Conservation (phyloP, 2,329 filamentous ascomycete species). For the Stemphylium beticola region DNA sequence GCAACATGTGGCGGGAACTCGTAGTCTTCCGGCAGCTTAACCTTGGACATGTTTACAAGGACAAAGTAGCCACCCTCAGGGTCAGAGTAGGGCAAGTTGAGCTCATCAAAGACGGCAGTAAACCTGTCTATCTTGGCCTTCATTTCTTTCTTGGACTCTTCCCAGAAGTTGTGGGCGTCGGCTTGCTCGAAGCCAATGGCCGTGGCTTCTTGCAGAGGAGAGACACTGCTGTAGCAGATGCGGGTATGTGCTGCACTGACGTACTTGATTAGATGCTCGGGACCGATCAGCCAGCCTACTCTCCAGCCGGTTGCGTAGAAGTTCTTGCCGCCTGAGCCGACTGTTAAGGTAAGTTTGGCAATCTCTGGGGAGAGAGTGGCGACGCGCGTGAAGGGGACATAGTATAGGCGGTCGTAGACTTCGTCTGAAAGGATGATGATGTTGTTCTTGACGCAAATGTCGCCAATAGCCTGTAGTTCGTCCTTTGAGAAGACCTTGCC, state of each 20-base stretch:
- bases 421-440: slow-evolving; percentile 80
- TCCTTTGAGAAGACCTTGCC: slow-evolving; percentile 90
- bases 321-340: slow-evolving; percentile 96
- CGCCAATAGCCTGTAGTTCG: slow-evolving; percentile 83
- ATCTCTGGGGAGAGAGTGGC: slow-evolving; percentile 90
- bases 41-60: slow-evolving; percentile 88
- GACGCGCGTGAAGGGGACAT: slow-evolving; percentile 91
- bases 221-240: slow-evolving; percentile 95
- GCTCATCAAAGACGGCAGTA: slow-evolving; percentile 67
- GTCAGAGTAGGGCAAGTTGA: slow-evolving; percentile 72
- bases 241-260: slow-evolving; percentile 91
- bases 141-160: slow-evolving; percentile 83
- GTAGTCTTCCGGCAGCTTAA: slow-evolving; percentile 82
- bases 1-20: slow-evolving; percentile 89
- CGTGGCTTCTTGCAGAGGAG: slow-evolving; percentile 90
- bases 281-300: slow-evolving; percentile 93
- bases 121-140: slow-evolving; percentile 85
- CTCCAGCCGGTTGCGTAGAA: slow-evolving; percentile 99
- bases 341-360: slow-evolving; percentile 85
- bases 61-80: slow-evolving; percentile 98
- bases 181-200: slow-evolving; percentile 95
- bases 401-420: slow-evolving; percentile 92
- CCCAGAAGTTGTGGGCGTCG: slow-evolving; percentile 85
- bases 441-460: slow-evolving; percentile 88
- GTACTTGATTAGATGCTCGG: slow-evolving; percentile 85